A percentile compares a stretch with the other conserved stretches of the same genome.
Evolutionary conservation across 306 rosid species (phyloP).

Genomic region (Arachis hypogaea): DNA sequence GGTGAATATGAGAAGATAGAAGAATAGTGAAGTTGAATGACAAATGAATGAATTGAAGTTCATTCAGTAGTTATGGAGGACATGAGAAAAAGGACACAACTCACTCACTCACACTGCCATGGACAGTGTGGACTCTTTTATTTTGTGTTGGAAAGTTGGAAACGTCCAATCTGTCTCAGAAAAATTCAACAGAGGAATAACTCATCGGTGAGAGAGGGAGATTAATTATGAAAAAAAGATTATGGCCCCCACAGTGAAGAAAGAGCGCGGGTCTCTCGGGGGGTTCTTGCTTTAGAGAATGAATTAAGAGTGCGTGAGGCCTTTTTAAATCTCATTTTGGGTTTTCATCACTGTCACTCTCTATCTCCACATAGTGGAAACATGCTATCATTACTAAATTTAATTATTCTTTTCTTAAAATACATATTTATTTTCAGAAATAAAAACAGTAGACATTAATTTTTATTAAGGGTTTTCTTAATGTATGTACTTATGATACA

Average conservation of each 20-base stretch:
- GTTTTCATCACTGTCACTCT: too few species aligned
- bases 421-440: not conserved
- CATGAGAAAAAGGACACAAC: slow-evolving; percentile 30
- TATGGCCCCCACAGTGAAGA: slow-evolving; percentile 36
- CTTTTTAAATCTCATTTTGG: not conserved
- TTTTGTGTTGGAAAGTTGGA: slow-evolving; percentile 35
- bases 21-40: slow-evolving; percentile 40
- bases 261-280: slow-evolving; percentile 68
- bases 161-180: slow-evolving; percentile 57
- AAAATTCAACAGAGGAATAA: not conserved
- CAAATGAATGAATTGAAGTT: slow-evolving; percentile 32
- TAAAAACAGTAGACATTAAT: too few species aligned
- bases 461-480: too few species aligned
- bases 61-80: slow-evolving; percentile 14
- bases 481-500: too few species aligned
- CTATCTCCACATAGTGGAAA: not conserved
- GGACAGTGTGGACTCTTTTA: not conserved
- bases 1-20: slow-evolving; percentile 32
- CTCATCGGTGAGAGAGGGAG: too few species aligned
- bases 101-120: not conserved
- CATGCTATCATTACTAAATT: not conserved
- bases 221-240: too few species aligned
- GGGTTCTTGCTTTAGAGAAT: slow-evolving; percentile 14
- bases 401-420: not conserved
- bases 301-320: not conserved